Evolutionary conservation across 139 green algal species (phyloP).

Genomic region (Axilococcus clingmanii): DNA sequence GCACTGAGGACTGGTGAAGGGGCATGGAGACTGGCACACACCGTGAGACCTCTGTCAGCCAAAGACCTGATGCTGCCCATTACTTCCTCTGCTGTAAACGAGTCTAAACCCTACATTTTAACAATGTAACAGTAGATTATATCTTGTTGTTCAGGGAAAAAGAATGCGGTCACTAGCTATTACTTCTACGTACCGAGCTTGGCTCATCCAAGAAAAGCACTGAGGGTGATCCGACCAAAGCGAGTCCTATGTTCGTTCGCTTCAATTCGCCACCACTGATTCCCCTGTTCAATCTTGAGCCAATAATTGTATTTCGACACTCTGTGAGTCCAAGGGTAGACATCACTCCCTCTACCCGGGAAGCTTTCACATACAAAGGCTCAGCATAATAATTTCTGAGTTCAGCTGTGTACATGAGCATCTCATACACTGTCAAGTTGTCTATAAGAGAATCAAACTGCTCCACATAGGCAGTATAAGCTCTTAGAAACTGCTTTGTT

Average conservation of each 20-base stretch:
- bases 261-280: constrained; percentile 12
- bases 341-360: constrained; percentile 11
- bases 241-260: constrained; percentile 14
- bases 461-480: constrained; percentile 17
- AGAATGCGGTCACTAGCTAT: constrained; percentile 4
- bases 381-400: constrained; percentile 48
- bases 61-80: constrained; percentile 26
- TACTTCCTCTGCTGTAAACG: constrained; percentile 46
- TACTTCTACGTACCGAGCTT: no score
- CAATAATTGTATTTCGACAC: constrained; percentile 15
- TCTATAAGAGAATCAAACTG: constrained; percentile 14
- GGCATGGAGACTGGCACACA: constrained; percentile 58
- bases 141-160: constrained; percentile 6
- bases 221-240: constrained; percentile 44
- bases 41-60: constrained; percentile 33
- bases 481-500: constrained; percentile 4
- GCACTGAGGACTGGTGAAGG: constrained; percentile 56
- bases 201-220: constrained; percentile 54
- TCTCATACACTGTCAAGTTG: constrained; percentile 37
- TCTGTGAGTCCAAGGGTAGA: constrained; percentile 3
- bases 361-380: constrained; percentile 30
- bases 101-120: constrained; percentile 11
- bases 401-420: constrained; percentile 77
- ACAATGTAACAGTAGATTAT: constrained; percentile 6
- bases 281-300: background rate